phyloP scores from a whole-genome alignment of 768 basidiomycete genomes.

The Tricholoma bakamatsutake region DNA sequence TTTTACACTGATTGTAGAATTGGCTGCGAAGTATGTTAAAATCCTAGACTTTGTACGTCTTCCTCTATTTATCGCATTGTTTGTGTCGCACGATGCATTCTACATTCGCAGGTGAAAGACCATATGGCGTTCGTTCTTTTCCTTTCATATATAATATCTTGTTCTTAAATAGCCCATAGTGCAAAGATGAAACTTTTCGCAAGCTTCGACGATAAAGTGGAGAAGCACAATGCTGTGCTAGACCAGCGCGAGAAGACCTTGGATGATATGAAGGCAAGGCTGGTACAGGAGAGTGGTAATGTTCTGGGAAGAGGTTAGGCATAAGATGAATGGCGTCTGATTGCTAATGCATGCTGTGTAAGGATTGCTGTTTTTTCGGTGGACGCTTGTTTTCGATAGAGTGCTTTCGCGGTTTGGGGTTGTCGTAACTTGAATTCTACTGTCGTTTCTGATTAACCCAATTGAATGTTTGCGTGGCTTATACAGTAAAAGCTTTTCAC shows the following conservation, averaged over 20 bases:
- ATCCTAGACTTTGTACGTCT: constrained; percentile 45
- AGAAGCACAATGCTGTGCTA: constrained; percentile 33
- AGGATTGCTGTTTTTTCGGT: background rate
- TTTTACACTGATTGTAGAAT: constrained; percentile 25
- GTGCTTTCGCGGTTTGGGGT: too few relatives aligned
- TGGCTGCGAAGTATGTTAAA: constrained; percentile 34
- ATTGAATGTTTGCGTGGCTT: too few relatives aligned
- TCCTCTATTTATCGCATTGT: background rate
- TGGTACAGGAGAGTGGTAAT: constrained; percentile 37
- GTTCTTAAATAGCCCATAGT: constrained; percentile 20
- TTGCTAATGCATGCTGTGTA: background rate
- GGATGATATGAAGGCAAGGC: constrained; percentile 26
- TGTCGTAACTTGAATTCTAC: too few relatives aligned
- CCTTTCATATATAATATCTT: background rate
- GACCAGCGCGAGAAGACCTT: constrained; percentile 35
- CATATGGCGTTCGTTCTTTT: constrained; percentile 39
- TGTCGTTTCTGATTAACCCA: too few relatives aligned
- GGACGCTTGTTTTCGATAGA: background rate
- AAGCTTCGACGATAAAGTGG: constrained; percentile 34
- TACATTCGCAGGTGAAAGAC: constrained; percentile 34
- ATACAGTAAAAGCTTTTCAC: too few relatives aligned
- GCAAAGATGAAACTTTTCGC: constrained; percentile 44
- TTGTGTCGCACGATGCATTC: background rate
- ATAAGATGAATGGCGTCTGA: background rate
- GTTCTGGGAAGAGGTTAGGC: constrained; percentile 22